These are phyloP conservation scores for Nidularia sp. DNA, from an alignment of 768 basidiomycete genomes.

Conservation along the genomic window DNA sequence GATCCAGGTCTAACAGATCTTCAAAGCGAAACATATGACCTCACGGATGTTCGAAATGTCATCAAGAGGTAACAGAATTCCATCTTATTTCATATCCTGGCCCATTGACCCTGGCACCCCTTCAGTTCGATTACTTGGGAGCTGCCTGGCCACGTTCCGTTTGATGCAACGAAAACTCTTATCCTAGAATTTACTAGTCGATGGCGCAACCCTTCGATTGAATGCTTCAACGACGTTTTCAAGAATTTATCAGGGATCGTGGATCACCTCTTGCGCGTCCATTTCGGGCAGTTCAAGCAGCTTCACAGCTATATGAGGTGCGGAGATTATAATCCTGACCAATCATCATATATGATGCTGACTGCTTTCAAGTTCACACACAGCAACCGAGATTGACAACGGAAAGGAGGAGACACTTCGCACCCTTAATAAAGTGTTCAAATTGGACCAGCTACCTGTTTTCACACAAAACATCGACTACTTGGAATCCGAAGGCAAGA, in stretches of 20 bases:
- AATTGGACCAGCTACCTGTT: slow-evolving; percentile 30
- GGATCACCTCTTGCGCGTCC: slow-evolving; percentile 10
- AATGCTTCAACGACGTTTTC: slow-evolving; percentile 24
- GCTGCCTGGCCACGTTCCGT: slow-evolving; percentile 28
- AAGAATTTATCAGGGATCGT: slow-evolving; percentile 7
- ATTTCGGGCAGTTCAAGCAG: slow-evolving; percentile 25
- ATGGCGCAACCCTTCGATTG: slow-evolving; percentile 21
- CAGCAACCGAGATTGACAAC: slow-evolving; percentile 1
- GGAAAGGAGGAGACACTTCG: slow-evolving; percentile 12
- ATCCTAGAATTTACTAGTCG: slow-evolving; percentile 18
- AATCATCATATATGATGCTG: background rate
- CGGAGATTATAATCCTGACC: background rate
- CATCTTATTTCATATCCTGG: background rate
- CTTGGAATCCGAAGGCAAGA: slow-evolving; percentile 6
- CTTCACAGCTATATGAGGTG: slow-evolving; percentile 23
- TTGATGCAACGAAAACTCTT: slow-evolving; percentile 23
- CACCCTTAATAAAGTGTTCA: slow-evolving; percentile 27
- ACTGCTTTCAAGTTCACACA: background rate
- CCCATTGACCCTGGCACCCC: too few relatives aligned
- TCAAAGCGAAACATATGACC: background rate
- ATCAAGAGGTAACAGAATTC: background rate
- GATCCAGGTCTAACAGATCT: background rate
- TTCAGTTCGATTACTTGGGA: slow-evolving; percentile 32
- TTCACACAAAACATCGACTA: slow-evolving; percentile 28
- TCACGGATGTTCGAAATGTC: background rate